These are phyloP conservation scores for Tephrocybe sp. DNA, from an alignment of 768 basidiomycete species.

Conservation along the genomic window DNA sequence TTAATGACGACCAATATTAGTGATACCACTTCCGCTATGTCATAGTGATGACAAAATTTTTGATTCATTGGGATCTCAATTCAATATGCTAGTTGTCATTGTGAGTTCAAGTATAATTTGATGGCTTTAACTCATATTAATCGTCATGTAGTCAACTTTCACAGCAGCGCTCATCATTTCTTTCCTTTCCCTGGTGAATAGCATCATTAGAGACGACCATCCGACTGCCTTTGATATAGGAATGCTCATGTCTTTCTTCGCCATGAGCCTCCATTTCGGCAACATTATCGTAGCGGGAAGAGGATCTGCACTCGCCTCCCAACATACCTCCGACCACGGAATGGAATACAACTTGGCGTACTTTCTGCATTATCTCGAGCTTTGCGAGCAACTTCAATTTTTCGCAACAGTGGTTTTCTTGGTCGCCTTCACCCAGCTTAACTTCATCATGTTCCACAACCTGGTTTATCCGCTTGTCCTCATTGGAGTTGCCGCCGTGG, in stretches of 20 bases:
- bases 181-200: slow-evolving; percentile 23
- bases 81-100: slow-evolving; percentile 26
- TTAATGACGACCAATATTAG: neutral
- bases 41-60: slow-evolving; percentile 9
- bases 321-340: slow-evolving; percentile 9
- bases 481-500: slow-evolving; percentile 18
- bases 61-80: slow-evolving; percentile 22
- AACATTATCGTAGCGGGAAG: slow-evolving; percentile 28
- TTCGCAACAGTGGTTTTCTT: slow-evolving; percentile 25
- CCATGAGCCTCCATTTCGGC: slow-evolving; percentile 27
- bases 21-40: neutral
- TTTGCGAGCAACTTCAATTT: slow-evolving; percentile 31
- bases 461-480: slow-evolving; percentile 26
- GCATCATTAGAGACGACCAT: slow-evolving; percentile 18
- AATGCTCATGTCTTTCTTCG: slow-evolving; percentile 28
- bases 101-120: slow-evolving; percentile 13
- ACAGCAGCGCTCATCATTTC: slow-evolving; percentile 26
- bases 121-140: neutral
- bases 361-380: slow-evolving; percentile 24
- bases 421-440: slow-evolving; percentile 22
- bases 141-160: slow-evolving; percentile 25
- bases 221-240: slow-evolving; percentile 24
- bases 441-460: slow-evolving; percentile 27
- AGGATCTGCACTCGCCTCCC: slow-evolving; percentile 23
- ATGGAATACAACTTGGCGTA: slow-evolving; percentile 17